A percentile compares a stretch with the other conserved stretches of the same genome.
Evolutionary conservation across 371 early-diverging fungal species (phyloP).

Genomic region (Actinomortierella wolfii): DNA sequence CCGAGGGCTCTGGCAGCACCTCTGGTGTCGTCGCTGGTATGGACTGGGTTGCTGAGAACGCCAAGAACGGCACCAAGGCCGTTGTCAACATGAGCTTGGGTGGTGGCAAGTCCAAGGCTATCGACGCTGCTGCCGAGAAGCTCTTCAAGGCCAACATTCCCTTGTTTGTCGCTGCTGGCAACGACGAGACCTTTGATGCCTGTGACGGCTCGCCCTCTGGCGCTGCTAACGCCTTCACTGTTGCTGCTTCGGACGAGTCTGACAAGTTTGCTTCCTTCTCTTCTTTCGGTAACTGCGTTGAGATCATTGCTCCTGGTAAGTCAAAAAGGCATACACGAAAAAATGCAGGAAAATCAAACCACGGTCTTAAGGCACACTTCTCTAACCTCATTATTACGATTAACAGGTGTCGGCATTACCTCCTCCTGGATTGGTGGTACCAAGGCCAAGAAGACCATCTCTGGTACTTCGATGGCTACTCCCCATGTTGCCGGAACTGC

Average conservation of each 20-base stretch:
- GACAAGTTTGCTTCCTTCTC: slow-evolving; percentile 57
- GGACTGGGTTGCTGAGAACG: slow-evolving; percentile 30
- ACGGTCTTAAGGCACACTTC: slow-evolving; percentile 69
- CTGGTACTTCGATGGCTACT: slow-evolving; percentile 58
- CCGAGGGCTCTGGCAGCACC: slow-evolving; percentile 46
- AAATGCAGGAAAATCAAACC: slow-evolving; percentile 66
- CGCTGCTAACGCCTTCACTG: slow-evolving; percentile 65
- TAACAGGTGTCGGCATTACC: slow-evolving; percentile 35
- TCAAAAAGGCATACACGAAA: slow-evolving; percentile 54
- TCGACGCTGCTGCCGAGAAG: slow-evolving; percentile 45
- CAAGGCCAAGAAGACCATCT: slow-evolving; percentile 32
- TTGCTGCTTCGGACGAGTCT: slow-evolving; percentile 64
- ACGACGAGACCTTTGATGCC: slow-evolving; percentile 63
- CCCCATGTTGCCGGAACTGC: slow-evolving; percentile 55
- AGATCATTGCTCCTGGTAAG: slow-evolving; percentile 58
- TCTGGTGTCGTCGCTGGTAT: slow-evolving; percentile 47
- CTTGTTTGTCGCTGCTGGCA: slow-evolving; percentile 85
- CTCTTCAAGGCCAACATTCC: slow-evolving; percentile 35
- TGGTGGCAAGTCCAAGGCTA: slow-evolving; percentile 50
- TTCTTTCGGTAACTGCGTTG: slow-evolving; percentile 64
- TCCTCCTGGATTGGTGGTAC: slow-evolving; percentile 34
- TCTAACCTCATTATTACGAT: slow-evolving; percentile 73
- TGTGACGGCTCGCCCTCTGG: slow-evolving; percentile 74
- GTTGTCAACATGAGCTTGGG: slow-evolving; percentile 64
- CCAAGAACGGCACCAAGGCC: slow-evolving; percentile 37